These are phyloP conservation scores for Gillenia trifoliata DNA, from an alignment of 306 rosid genomes.

Conservation along the genomic window DNA sequence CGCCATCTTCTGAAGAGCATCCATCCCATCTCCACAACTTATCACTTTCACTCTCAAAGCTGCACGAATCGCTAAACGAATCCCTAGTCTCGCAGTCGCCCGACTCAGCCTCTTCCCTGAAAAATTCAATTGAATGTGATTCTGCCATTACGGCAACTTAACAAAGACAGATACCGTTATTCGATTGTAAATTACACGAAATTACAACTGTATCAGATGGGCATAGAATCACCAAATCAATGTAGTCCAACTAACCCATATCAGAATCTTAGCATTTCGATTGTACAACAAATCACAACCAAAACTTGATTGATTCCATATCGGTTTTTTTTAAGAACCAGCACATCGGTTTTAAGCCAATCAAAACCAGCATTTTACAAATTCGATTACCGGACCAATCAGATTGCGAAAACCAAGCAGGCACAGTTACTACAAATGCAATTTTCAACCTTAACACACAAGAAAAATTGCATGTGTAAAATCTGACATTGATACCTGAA, in stretches of 20 bases:
- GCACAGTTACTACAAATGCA: background rate
- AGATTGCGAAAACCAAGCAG: background rate
- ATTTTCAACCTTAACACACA: background rate
- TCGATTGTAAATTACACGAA: background rate
- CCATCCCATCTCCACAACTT: slow-evolving; percentile 88
- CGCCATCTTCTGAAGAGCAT: slow-evolving; percentile 79
- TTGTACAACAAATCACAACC: background rate
- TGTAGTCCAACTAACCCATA: background rate
- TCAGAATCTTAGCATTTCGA: background rate
- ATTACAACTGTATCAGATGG: background rate
- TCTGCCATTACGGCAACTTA: background rate
- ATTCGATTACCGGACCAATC: background rate
- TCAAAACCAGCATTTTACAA: slow-evolving; percentile 3
- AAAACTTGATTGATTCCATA: background rate
- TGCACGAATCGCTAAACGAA: slow-evolving; percentile 64
- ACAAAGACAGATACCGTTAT: background rate
- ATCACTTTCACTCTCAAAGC: slow-evolving; percentile 82
- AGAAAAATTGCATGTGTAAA: background rate
- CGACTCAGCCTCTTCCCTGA: slow-evolving; percentile 71
- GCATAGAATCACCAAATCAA: background rate
- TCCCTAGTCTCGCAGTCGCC: slow-evolving; percentile 82
- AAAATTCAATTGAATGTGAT: background rate
- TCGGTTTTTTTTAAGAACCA: no score
- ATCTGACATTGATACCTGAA: slow-evolving; percentile 42
- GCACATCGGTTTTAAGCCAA: background rate